These are phyloP conservation scores for Melanogaster broomeanus DNA, from an alignment of 768 basidiomycete species.

Conservation along the genomic window DNA sequence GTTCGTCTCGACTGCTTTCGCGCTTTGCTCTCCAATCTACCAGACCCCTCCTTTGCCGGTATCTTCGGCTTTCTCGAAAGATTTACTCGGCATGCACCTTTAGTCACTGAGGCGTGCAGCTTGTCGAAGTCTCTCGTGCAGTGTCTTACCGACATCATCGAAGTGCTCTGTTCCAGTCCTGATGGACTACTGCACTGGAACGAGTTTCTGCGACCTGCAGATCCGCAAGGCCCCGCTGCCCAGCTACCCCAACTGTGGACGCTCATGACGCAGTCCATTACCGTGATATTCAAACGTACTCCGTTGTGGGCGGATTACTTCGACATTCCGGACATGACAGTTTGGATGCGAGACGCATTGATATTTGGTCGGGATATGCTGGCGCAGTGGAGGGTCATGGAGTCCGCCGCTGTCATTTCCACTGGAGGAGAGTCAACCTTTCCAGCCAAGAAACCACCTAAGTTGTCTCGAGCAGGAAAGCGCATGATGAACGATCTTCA, in stretches of 20 bases:
- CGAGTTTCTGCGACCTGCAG: constrained; percentile 48
- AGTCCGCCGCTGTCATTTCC: constrained; percentile 48
- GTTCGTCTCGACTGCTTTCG: constrained; percentile 87
- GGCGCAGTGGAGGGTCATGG: constrained; percentile 77
- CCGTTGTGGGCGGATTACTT: constrained; percentile 81
- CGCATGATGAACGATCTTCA: constrained; percentile 80
- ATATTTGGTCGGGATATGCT: constrained; percentile 90
- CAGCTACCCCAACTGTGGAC: constrained; percentile 76
- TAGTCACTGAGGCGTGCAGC: constrained; percentile 82
- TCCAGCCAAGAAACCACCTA: constrained; percentile 36
- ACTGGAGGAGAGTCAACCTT: constrained; percentile 19
- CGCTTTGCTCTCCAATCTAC: constrained; percentile 66
- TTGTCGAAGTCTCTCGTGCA: constrained; percentile 89
- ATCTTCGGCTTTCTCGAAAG: constrained; percentile 65
- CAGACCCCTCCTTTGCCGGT: constrained; percentile 68
- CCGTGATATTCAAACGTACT: constrained; percentile 84
- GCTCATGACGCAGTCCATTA: constrained; percentile 75
- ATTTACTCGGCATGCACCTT: constrained; percentile 62
- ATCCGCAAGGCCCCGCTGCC: constrained; percentile 47
- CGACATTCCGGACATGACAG: constrained; percentile 81
- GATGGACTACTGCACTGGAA: constrained; percentile 68
- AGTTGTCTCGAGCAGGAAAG: constrained; percentile 61
- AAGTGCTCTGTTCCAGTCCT: constrained; percentile 74
- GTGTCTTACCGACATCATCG: constrained; percentile 90
- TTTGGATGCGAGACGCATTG: constrained; percentile 98